phyloP scores from a whole-genome alignment of 2,329 filamentous ascomycete species.

The Xylariaceae sp. region DNA sequence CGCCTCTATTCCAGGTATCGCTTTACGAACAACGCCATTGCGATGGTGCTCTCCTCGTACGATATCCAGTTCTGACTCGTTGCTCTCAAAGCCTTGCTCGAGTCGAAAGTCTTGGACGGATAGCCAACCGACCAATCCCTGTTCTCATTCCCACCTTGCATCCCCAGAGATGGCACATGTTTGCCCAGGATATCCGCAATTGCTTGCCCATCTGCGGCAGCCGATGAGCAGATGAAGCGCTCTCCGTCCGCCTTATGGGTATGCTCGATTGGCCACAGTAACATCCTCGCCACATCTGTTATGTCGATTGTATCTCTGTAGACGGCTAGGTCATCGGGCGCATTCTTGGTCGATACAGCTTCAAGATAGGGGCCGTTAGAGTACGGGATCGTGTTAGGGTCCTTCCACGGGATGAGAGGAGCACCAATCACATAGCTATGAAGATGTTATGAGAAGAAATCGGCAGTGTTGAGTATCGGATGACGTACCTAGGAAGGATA shows the following conservation, averaged over 20 bases:
- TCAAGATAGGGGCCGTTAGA: slow-evolving; percentile 21
- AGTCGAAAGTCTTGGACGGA: slow-evolving; percentile 20
- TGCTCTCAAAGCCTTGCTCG: slow-evolving; percentile 25
- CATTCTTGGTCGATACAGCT: slow-evolving; percentile 18
- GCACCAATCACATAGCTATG: slow-evolving; percentile 26
- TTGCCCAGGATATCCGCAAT: slow-evolving; percentile 25
- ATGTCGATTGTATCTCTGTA: slow-evolving; percentile 25
- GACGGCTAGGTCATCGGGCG: slow-evolving; percentile 20
- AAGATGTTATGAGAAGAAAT: not conserved
- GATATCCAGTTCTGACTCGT: slow-evolving; percentile 32
- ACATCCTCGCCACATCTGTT: slow-evolving; percentile 26
- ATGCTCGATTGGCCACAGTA: slow-evolving; percentile 24
- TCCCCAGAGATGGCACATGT: slow-evolving; percentile 15
- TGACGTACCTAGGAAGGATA: slow-evolving; percentile 26
- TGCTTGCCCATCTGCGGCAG: slow-evolving; percentile 22
- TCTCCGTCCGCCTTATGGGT: slow-evolving; percentile 23
- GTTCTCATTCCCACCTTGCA: slow-evolving; percentile 18
- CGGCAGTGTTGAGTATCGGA: not conserved
- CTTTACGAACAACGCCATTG: slow-evolving; percentile 18
- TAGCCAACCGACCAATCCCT: slow-evolving; percentile 24
- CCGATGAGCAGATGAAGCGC: slow-evolving; percentile 25
- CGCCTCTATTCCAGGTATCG: slow-evolving; percentile 11
- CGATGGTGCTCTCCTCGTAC: slow-evolving; percentile 26
- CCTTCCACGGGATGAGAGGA: slow-evolving; percentile 25
- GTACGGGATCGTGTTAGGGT: slow-evolving; percentile 18